These are phyloP conservation scores for Ophiostoma sp. DNA, from an alignment of 2,329 filamentous ascomycete species.

Conservation along the genomic window DNA sequence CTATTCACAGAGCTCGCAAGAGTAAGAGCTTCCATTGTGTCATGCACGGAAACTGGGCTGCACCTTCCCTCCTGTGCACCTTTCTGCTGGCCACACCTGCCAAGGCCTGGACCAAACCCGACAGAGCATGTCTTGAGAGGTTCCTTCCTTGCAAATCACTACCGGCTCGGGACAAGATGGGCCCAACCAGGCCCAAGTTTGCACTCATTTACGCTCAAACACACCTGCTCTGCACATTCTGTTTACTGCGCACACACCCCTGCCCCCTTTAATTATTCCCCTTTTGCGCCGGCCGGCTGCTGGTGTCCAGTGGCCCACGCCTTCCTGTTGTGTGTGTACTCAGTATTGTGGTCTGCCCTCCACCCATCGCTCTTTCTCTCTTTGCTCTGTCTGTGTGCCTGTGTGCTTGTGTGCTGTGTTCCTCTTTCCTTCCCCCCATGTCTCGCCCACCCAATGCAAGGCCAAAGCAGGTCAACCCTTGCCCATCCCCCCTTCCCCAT, in stretches of 20 bases:
- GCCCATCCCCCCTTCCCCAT: constrained; percentile 21
- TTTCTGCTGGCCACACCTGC: not conserved
- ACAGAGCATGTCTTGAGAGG: not conserved
- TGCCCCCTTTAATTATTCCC: constrained; percentile 21
- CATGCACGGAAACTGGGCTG: not conserved
- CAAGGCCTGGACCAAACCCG: not conserved
- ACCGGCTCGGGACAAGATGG: constrained; percentile 9
- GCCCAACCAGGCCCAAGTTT: not conserved
- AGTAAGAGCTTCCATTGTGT: not conserved
- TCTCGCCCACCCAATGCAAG: constrained; percentile 7
- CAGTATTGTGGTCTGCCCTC: not conserved
- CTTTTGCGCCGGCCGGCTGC: not conserved
- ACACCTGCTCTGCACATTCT: not conserved
- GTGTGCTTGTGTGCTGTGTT: not conserved
- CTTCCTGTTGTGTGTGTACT: too few relatives aligned
- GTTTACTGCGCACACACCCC: constrained; percentile 29
- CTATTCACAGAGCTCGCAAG: not conserved
- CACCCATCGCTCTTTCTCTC: constrained; percentile 22
- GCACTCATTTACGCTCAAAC: constrained; percentile 9
- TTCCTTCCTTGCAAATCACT: constrained; percentile 21
- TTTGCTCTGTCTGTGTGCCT: too few relatives aligned
- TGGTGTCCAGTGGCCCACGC: not conserved
- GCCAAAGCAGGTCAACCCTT: constrained; percentile 18
- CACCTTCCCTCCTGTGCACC: not conserved
- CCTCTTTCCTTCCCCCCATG: not conserved